phyloP scores from a whole-genome alignment of 805 yeast species.

The Suhomyces faveliae region DNA sequence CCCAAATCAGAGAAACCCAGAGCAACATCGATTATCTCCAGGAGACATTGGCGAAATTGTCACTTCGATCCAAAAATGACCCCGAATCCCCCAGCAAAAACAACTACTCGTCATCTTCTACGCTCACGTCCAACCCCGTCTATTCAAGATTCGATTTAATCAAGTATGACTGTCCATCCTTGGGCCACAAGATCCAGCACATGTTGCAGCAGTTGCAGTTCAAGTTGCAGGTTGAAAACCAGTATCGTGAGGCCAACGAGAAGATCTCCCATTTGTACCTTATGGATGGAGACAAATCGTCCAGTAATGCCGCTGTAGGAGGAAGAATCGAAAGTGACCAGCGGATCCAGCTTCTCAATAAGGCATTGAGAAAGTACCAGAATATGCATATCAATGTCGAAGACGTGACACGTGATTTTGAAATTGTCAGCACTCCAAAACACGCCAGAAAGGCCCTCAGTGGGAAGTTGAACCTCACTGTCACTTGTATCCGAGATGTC shows the following conservation, averaged over 20 bases:
- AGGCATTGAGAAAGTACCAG: constrained; percentile 81
- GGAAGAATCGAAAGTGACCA: constrained; percentile 83
- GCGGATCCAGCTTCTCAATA: constrained; percentile 78
- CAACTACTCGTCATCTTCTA: neutral
- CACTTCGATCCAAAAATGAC: constrained; percentile 25
- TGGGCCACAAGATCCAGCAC: constrained; percentile 91
- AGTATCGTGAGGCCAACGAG: constrained; percentile 89
- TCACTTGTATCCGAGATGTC: constrained; percentile 79
- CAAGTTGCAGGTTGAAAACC: constrained; percentile 90
- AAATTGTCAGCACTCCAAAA: constrained; percentile 63
- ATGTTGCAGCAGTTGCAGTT: constrained; percentile 95
- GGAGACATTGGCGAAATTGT: constrained; percentile 66
- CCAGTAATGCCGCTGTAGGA: constrained; percentile 84
- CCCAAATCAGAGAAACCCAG: constrained; percentile 86
- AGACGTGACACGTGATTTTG: constrained; percentile 62
- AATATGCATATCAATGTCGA: constrained; percentile 78
- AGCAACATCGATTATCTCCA: constrained; percentile 86
- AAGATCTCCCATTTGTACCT: constrained; percentile 83
- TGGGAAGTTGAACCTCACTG: constrained; percentile 73
- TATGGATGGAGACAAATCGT: constrained; percentile 85
- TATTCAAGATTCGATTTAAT: constrained; percentile 76
- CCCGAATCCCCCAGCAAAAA: constrained; percentile 12
- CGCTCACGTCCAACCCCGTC: constrained; percentile 15
- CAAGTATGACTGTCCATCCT: constrained; percentile 89
- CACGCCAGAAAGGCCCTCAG: constrained; percentile 80